These are phyloP conservation scores for Amanita fuliginea DNA, from an alignment of 768 basidiomycete species.

Conservation along the genomic window DNA sequence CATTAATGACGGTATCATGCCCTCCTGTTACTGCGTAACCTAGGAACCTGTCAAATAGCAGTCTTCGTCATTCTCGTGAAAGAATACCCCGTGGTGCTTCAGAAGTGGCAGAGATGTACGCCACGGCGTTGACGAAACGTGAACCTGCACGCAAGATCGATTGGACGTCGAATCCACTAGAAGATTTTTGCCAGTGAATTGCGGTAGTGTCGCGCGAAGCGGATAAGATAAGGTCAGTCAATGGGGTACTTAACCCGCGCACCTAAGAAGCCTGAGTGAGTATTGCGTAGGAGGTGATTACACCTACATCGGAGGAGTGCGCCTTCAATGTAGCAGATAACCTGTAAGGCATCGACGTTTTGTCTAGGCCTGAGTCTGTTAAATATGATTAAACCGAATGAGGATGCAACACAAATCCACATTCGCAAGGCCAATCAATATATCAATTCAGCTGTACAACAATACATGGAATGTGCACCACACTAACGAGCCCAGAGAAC, in stretches of 20 bases:
- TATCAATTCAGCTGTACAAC: no score
- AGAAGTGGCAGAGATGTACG: slow-evolving; percentile 60
- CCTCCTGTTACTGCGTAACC: slow-evolving; percentile 84
- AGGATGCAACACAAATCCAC: not conserved
- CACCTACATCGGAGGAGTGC: slow-evolving; percentile 68
- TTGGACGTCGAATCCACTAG: slow-evolving; percentile 40
- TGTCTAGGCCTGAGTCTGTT: no score
- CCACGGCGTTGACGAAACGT: slow-evolving; percentile 73
- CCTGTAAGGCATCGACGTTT: slow-evolving; percentile 51
- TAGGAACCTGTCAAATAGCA: slow-evolving; percentile 20
- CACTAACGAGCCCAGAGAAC: slow-evolving; percentile 71
- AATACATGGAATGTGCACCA: slow-evolving; percentile 57
- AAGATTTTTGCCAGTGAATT: slow-evolving; percentile 65
- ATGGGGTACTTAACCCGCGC: slow-evolving; percentile 69
- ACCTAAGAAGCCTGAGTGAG: slow-evolving; percentile 41
- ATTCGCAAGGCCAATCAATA: not conserved
- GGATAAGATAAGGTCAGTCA: slow-evolving; percentile 70
- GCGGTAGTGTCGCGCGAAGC: slow-evolving; percentile 89
- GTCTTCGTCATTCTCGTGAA: slow-evolving; percentile 6
- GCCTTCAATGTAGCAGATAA: slow-evolving; percentile 61
- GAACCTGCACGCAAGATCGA: slow-evolving; percentile 52
- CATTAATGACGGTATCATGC: slow-evolving; percentile 80
- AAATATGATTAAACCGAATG: not conserved
- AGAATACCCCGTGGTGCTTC: slow-evolving; percentile 58
- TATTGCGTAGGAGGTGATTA: slow-evolving; percentile 7